Evolutionary conservation across 2,329 filamentous ascomycete genomes (phyloP), one percentile per base, ranked within the genome.

Genomic region (Penicillium brasilianum): DNA sequence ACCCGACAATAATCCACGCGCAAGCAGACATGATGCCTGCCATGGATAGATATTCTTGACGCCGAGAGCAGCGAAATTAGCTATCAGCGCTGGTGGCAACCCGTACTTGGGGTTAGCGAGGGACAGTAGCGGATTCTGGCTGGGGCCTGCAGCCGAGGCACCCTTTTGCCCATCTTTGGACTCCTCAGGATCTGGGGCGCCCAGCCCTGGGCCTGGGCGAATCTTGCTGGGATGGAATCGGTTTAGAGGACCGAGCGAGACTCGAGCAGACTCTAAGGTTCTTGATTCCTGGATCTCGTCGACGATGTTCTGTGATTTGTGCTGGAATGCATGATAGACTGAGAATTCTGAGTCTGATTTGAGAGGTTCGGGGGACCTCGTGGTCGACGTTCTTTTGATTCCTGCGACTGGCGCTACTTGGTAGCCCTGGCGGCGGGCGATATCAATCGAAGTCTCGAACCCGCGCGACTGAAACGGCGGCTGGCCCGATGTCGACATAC

Each of bases 41-140:
- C 90, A 93, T 2, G 89, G 88, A 68, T 93, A 93, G 61, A 93
- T 93, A 65, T 84, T 85, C 43, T 81, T 84, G 58, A 93, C 89
- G n/a, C 90, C 90, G 41, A 90, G 79, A 0, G 80, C 77, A 51
- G 81, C 82, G 69, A 93, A 85, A 69, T 92, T 93, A 18, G 81
- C 76, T 3, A 90, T 84, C 41, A 93, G 77, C 25, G 80, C 75
- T 0, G 76, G 66, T 2, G 89, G 87, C 14, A 93, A 79, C 9
- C 80, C 84, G 77, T 92, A 93, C 41, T 78, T 78, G 1, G 84
- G 79, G 73, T 92, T 86, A 4, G 83, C 82, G 32, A 93, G 80
- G 14, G 83, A 86, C 18, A 92, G 80, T 58, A 80, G 64, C 14
- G 78, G 77, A 60, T 81, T 78, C 61, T 79, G 75, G 25, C 73